Evolutionary conservation across 768 basidiomycete genomes (phyloP), one percentile per base, ranked within the genome.

Genomic region (Termitomyces sp.): DNA sequence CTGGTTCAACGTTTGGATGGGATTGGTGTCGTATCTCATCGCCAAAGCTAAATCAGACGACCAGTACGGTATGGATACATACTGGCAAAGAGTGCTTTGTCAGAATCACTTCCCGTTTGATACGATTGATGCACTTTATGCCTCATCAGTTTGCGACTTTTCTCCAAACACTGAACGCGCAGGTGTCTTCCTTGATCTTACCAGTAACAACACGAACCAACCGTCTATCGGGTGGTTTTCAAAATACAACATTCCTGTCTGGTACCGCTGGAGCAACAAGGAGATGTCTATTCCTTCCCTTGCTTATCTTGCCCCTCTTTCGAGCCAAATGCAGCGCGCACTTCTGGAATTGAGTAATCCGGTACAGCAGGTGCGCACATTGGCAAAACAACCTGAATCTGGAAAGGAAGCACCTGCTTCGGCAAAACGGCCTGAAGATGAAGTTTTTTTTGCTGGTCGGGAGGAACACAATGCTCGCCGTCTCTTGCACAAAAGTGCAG

Each of bases 21-120:
- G 61, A 16, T 45, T 62, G n/a, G 11, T 58, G 20, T 62, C 55
- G 3, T 50, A 51, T 35, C 6, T 59, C 8, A 50, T 62, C n/a
- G 55, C 58, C 30, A 28, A 30, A 45, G 36, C 30, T 1, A n/a
- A 32, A 20, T 46, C 55, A 20, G 11, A 4, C 14, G 7, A 40
- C 5, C 0, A 3, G 8, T 2, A 1, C 8, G 11, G 3, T 9
- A 38, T 3, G 0, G 18, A 38, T 48, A 3, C 3, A 1, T 3
- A 14, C 13, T 55, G 54, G 54, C n/a, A 38, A n/a, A 13, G 7
- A 24, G 30, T 2, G 20, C 49, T 60, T 4, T 13, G 26, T 2
- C 5, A 36, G 2, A 9, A 28, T 16, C 47, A 38, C 1, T 60
- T 61, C 32, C 13, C 41, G 8, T 28, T 32, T 10, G 38, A 30